A percentile compares a stretch with the other conserved stretches of the same genome.
These are phyloP conservation scores for Fraxinus paxiana DNA, from an alignment of 305 asterid genomes.

Conservation along the genomic window DNA sequence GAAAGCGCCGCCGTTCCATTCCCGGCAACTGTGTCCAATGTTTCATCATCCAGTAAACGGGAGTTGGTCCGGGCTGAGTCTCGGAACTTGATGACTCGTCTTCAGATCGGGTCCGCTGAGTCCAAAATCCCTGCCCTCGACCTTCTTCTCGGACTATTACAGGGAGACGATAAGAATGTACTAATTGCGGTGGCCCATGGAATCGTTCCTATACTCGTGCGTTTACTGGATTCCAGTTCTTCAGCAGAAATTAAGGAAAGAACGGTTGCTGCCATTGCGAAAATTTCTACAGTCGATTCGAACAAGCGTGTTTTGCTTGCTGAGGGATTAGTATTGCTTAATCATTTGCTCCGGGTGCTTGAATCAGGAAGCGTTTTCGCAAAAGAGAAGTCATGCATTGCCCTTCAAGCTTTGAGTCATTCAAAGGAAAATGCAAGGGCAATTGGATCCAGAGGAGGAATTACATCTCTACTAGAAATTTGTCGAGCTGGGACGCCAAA, in stretches of 20 bases:
- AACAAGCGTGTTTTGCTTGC: slow-evolving; percentile 52
- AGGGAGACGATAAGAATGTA: slow-evolving; percentile 70
- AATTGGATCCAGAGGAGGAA: slow-evolving; percentile 78
- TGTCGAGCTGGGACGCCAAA: slow-evolving; percentile 72
- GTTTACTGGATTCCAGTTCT: slow-evolving; percentile 57
- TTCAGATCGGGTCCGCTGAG: slow-evolving; percentile 84
- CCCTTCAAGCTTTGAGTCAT: slow-evolving; percentile 52
- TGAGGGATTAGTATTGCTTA: slow-evolving; percentile 61
- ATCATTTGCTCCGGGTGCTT: slow-evolving; percentile 65
- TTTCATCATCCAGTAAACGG: slow-evolving; percentile 22
- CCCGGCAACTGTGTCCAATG: slow-evolving; percentile 9
- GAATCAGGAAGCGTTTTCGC: slow-evolving; percentile 85
- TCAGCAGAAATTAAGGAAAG: slow-evolving; percentile 70
- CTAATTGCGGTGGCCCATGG: slow-evolving; percentile 73
- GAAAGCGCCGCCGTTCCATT: slow-evolving; percentile 24
- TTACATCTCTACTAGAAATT: slow-evolving; percentile 66
- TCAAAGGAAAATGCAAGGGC: slow-evolving; percentile 86
- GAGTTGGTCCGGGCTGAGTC: slow-evolving; percentile 65
- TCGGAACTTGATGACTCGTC: slow-evolving; percentile 56
- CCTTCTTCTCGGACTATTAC: slow-evolving; percentile 55
- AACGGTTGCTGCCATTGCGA: slow-evolving; percentile 60
- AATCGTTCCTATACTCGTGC: slow-evolving; percentile 65
- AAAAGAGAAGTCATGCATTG: slow-evolving; percentile 66
- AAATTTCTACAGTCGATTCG: slow-evolving; percentile 67
- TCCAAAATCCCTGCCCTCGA: slow-evolving; percentile 70